Evolutionary conservation across 257 asterid genomes (phyloP).

Genomic region (Hygrophila difformis): DNA sequence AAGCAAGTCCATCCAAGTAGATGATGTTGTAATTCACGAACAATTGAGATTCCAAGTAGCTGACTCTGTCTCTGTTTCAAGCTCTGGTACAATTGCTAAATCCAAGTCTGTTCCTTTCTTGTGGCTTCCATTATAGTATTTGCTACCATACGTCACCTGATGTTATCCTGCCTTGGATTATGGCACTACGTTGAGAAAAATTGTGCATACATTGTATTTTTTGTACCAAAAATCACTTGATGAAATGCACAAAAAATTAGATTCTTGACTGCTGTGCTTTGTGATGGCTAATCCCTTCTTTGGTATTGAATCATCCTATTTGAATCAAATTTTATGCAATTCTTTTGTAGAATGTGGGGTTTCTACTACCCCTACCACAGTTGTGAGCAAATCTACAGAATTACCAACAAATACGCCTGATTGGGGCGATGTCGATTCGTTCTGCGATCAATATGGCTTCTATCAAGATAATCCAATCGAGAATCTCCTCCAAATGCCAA

Average conservation of each 20-base stretch:
- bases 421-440: constrained; percentile 15
- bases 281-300: neutral
- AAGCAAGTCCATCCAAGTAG: neutral
- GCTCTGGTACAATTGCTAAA: neutral
- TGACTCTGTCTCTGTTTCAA: neutral
- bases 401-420: neutral
- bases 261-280: no score
- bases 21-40: neutral
- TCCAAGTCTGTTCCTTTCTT: neutral
- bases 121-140: no score
- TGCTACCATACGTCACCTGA: neutral
- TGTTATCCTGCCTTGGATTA: neutral
- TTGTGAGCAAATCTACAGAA: neutral
- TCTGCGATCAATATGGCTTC: constrained; percentile 15
- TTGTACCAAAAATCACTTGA: no score
- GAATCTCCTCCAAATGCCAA: neutral
- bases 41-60: neutral
- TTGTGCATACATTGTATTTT: neutral
- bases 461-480: constrained; percentile 3
- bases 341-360: neutral
- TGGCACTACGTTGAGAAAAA: no score
- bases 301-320: neutral
- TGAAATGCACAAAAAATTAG: no score
- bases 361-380: neutral
- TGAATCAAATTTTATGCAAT: neutral